phyloP scores from a whole-genome alignment of 2,329 filamentous ascomycete species.

The Calonectria crousiana region DNA sequence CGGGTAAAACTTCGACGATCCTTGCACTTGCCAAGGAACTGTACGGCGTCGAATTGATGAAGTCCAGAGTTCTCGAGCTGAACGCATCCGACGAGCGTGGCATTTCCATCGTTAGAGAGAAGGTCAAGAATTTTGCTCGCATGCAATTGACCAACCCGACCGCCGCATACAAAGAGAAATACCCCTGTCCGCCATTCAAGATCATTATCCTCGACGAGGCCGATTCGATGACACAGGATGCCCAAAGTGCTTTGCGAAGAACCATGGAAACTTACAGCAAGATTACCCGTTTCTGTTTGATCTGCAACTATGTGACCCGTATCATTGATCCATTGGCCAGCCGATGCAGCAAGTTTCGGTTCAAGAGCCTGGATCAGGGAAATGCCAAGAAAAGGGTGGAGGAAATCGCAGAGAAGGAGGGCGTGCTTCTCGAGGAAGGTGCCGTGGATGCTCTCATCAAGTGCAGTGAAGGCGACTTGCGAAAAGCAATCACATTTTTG shows the following conservation, averaged over 20 bases:
- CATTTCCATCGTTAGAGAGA: slow-evolving; percentile 95
- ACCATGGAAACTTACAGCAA: slow-evolving; percentile 99
- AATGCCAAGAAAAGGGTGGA: slow-evolving; percentile 84
- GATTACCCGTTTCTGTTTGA: slow-evolving; percentile 96
- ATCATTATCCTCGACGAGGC: slow-evolving; percentile 99
- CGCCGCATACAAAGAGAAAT: slow-evolving; percentile 74
- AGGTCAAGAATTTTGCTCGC: slow-evolving; percentile 97
- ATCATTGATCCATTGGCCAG: slow-evolving; percentile 97
- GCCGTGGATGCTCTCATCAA: slow-evolving; percentile 86
- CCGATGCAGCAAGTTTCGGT: slow-evolving; percentile 95
- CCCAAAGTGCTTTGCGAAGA: slow-evolving; percentile 88
- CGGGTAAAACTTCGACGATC: slow-evolving; percentile 97
- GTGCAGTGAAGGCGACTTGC: slow-evolving; percentile 92
- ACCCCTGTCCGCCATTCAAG: slow-evolving; percentile 97
- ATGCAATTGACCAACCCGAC: slow-evolving; percentile 92
- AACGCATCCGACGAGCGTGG: slow-evolving; percentile 99
- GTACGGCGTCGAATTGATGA: slow-evolving; percentile 94
- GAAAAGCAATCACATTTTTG: slow-evolving; percentile 95
- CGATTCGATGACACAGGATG: slow-evolving; percentile 99
- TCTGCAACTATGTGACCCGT: slow-evolving; percentile 98
- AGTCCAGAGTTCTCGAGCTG: slow-evolving; percentile 94
- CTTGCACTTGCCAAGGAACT: slow-evolving; percentile 97
- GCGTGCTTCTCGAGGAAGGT: slow-evolving; percentile 80
- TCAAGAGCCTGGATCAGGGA: slow-evolving; percentile 92
- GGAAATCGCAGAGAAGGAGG: slow-evolving; percentile 85